These are phyloP conservation scores for Cucurbitaria berberidis DNA, from an alignment of 2,329 filamentous ascomycete genomes.

Conservation along the genomic window DNA sequence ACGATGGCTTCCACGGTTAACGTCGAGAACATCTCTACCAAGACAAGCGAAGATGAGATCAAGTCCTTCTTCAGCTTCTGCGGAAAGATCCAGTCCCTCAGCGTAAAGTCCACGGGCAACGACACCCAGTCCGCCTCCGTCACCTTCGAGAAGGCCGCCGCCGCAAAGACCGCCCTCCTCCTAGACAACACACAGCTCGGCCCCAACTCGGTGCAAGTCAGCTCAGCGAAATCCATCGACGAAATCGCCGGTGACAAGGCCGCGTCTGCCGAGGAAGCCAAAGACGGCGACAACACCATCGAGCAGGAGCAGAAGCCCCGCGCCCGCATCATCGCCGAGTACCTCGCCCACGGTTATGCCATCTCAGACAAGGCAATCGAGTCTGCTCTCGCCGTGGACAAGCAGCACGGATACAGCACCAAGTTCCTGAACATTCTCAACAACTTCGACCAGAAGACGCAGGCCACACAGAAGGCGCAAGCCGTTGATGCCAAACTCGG, in stretches of 20 bases:
- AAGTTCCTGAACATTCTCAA: constrained; percentile 79
- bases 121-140: constrained; percentile 85
- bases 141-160: constrained; percentile 94
- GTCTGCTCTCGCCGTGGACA: constrained; percentile 83
- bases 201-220: constrained; percentile 75
- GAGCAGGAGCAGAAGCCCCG: constrained; percentile 97
- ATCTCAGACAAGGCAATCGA: constrained; percentile 79
- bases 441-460: constrained; percentile 82
- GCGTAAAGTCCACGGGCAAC: constrained; percentile 69
- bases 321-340: constrained; percentile 91
- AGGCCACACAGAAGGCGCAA: constrained; percentile 85
- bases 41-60: constrained; percentile 89
- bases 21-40: constrained; percentile 84
- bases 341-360: constrained; percentile 92
- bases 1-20: constrained; percentile 72
- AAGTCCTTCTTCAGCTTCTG: constrained; percentile 97
- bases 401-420: constrained; percentile 82
- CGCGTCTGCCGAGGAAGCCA: constrained; percentile 57
- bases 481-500: constrained; percentile 85
- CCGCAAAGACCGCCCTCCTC: constrained; percentile 94
- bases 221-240: constrained; percentile 70
- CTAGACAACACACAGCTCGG: constrained; percentile 97
- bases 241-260: constrained; percentile 67
- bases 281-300: constrained; percentile 70
- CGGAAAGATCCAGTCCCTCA: constrained; percentile 87